Evolutionary conservation across 2,329 filamentous ascomycete species (phyloP), one percentile per base, ranked within the genome.

Genomic region (Graphium sp.): DNA sequence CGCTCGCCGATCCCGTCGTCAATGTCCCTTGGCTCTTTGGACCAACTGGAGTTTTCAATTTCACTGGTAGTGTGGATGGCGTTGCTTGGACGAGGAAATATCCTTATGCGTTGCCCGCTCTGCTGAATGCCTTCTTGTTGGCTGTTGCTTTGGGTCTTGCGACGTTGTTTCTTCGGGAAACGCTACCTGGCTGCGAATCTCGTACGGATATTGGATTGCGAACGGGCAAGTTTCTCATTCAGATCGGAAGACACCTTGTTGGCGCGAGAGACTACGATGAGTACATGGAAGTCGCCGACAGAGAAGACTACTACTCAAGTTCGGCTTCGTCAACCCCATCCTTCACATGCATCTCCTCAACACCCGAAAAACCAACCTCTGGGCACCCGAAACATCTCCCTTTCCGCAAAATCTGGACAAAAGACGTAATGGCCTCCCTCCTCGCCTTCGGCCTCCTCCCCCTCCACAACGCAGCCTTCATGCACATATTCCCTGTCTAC

Each of bases 391-490:
- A 15, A 32, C 30, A 23, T 6, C 30, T 13, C 9, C 30, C 38
- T 5, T 44, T 41, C 27, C 37, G 34, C 17, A 31, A 28, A 19
- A 42, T 41, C 26, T 43, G 43, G 31, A 49, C 52, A 8, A 39
- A 38, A n/a, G 39, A 39, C 8, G 50, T 53, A 7, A 22, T 50
- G 6, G 47, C 44, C 3, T 44, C 49, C 2, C 37, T 51, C 13
- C 39, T 53, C 10, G 48, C 47, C 6, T 49, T 52, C 22, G 48
- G 44, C 5, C 40, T 75, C 24, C 60, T 75, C 21, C 66, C 70
- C 26, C 59, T 74, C 35, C 72, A 76, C 48, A 66, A 73, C 44
- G 65, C 62, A 32, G 63, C 70, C 13, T 76, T 75, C 48, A 66
- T 69, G 41, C 59, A 68, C 24, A 58, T 76, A 26, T 72, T 67